Evolutionary conservation across 306 rosid genomes (phyloP), one percentile per base, ranked within the genome.

Genomic region (Fragaria nilgerrensis): DNA sequence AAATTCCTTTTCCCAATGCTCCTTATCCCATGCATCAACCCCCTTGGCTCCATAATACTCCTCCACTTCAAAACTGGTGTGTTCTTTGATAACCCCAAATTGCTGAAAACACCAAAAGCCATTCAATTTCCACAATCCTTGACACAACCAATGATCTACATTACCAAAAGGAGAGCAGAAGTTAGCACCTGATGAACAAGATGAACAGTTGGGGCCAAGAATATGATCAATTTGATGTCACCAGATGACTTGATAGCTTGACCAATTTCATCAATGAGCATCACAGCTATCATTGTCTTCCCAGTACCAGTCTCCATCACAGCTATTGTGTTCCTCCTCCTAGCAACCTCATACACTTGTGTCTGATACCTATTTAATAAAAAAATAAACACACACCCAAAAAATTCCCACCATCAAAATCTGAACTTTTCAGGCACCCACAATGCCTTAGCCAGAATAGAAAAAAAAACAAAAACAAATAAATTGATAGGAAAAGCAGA

Each of bases 151-250:
- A 58, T 15, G 50, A 71, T 45, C 56, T 72, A 79, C 47, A 68
- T 75, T 61, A 58, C 50, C 37, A 25, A 41, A 67, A 74, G 5
- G 59, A 22, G 16, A 20, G 56, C 17, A 22, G 34, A 6, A 20
- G 55, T 75, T 16, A 55, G 47, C 80, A 81, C 98, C 93, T 92
- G 98, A 72, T 87, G 86, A 76, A 94, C 95, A 69, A 92, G 93
- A 86, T 90, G 95, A 76, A 94, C 96, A 1, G 97, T 92, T 13
- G 98, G 97, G 82, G 96, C 96, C 80, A 94, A 84, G 87, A 94
- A 92, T 50, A 94, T 32, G 62, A 90, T 85, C 64, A 78, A 70
- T 74, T 84, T 89, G 32, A 80, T 85, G 9, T 27, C 32, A 20
- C 79, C 87, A 74, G 80, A 69, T 7, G 87, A 77, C 81, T 84